Conservation (phyloP, 495 filamentous ascomycete species). For the Achaetomiella virescens region DNA sequence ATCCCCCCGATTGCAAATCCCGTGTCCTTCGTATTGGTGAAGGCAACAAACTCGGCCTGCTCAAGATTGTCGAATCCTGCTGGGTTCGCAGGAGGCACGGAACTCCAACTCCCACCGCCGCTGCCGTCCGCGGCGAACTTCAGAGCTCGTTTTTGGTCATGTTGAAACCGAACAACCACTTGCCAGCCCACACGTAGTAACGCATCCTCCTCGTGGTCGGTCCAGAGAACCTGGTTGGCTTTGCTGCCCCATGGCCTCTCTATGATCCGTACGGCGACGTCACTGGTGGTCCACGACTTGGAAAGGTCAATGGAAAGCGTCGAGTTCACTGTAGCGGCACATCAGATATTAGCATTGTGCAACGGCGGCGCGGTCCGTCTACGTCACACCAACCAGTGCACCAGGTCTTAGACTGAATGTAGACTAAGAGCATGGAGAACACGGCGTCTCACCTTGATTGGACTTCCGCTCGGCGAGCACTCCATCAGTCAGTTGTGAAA, state of each 20-base stretch:
- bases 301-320: conserved; percentile 35
- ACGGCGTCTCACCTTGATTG: not conserved
- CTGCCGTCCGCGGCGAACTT: conserved; percentile 30
- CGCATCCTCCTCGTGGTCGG: conserved; percentile 17
- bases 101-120: conserved; percentile 33
- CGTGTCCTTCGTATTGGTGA: not conserved
- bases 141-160: conserved; percentile 23
- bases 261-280: conserved; percentile 24
- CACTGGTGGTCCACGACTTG: conserved; percentile 30
- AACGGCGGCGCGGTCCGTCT: too few species aligned
- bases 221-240: conserved; percentile 26
- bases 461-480: not conserved
- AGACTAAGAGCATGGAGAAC: not conserved
- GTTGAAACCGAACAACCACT: conserved; percentile 6
- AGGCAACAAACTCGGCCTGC: conserved; percentile 3
- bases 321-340: conserved; percentile 20
- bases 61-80: conserved; percentile 1
- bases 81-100: conserved; percentile 4
- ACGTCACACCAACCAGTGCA: not conserved
- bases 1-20: conserved; percentile 16
- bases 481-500: conserved; percentile 8
- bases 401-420: not conserved
- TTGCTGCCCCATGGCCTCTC: conserved; percentile 20
- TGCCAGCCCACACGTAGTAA: conserved; percentile 38
- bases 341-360: not conserved